Conservation (phyloP, 2,329 filamentous ascomycete genomes). For the Ampelomyces quisqualis region DNA sequence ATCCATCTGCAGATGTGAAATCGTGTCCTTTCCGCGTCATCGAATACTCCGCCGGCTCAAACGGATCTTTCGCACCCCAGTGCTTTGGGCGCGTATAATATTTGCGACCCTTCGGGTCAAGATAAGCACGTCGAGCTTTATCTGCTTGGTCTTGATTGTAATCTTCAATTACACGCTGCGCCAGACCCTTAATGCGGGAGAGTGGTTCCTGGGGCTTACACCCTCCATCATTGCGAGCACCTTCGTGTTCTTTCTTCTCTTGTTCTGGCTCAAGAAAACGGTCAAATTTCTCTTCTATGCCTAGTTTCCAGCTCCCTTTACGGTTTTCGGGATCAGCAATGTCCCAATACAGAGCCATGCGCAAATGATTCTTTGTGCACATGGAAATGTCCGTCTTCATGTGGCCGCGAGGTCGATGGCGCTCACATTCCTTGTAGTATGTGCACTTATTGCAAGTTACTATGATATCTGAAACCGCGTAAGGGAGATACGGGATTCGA, state of each 20-base stretch:
- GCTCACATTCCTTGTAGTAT: conserved; percentile 1
- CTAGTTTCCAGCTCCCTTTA: conserved; percentile 9
- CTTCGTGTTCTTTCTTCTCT: neutral
- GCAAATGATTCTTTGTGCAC: conserved; percentile 9
- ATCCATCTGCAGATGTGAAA: neutral
- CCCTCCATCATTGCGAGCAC: neutral
- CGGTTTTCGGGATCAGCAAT: conserved; percentile 14
- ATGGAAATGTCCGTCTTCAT: conserved; percentile 10
- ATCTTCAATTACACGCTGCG: conserved; percentile 3
- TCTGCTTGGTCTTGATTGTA: conserved; percentile 2
- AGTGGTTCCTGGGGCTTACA: neutral
- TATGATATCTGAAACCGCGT: conserved; percentile 6
- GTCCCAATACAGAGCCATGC: conserved; percentile 13
- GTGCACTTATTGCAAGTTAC: conserved; percentile 4
- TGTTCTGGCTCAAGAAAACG: neutral
- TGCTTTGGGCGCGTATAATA: neutral
- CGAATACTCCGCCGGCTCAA: neutral
- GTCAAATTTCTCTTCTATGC: conserved; percentile 6
- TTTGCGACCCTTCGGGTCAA: conserved; percentile 2
- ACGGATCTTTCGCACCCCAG: conserved; percentile 3
- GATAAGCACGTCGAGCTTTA: neutral
- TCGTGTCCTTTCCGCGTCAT: neutral
- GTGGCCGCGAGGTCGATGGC: conserved; percentile 1
- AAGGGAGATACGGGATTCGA: neutral
- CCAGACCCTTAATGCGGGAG: neutral